Conservation (phyloP, 371 early-diverging fungal species). For the Nematocida displodere region DNA sequence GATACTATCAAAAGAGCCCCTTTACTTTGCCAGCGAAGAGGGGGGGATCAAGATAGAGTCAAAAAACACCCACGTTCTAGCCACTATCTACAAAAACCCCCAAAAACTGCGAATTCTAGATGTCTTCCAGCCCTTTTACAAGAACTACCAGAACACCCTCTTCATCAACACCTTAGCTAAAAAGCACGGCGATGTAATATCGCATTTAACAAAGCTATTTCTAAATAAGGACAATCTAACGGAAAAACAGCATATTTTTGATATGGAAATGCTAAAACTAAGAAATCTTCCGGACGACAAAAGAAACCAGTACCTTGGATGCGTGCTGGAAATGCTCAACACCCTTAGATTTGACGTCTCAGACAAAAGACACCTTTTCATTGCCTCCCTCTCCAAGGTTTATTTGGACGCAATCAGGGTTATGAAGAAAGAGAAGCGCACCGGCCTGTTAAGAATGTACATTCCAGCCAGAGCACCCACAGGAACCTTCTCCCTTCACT, state of each 20-base stretch:
- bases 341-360: slow-evolving; percentile 1
- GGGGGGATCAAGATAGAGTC: neutral
- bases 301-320: neutral
- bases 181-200: slow-evolving; percentile 6
- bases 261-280: neutral
- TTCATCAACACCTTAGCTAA: neutral
- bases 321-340: neutral
- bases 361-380: neutral
- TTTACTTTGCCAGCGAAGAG: neutral
- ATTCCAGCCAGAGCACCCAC: neutral
- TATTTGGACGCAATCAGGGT: slow-evolving; percentile 3
- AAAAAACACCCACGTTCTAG: neutral
- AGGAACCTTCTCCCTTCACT: slow-evolving; percentile 11
- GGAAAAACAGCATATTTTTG: neutral
- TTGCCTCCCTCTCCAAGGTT: neutral
- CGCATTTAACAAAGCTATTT: neutral
- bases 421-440: neutral
- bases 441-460: neutral
- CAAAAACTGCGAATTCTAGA: slow-evolving; percentile 2
- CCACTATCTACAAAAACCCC: neutral
- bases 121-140: slow-evolving; percentile 1
- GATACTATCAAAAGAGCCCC: neutral
- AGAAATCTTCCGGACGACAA: neutral
- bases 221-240: neutral
- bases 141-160: neutral